Evolutionary conservation across 1,284 basidiomycete genomes (phyloP), one percentile per base, ranked within the genome.

Genomic region (Fomitopsis schrenkii): DNA sequence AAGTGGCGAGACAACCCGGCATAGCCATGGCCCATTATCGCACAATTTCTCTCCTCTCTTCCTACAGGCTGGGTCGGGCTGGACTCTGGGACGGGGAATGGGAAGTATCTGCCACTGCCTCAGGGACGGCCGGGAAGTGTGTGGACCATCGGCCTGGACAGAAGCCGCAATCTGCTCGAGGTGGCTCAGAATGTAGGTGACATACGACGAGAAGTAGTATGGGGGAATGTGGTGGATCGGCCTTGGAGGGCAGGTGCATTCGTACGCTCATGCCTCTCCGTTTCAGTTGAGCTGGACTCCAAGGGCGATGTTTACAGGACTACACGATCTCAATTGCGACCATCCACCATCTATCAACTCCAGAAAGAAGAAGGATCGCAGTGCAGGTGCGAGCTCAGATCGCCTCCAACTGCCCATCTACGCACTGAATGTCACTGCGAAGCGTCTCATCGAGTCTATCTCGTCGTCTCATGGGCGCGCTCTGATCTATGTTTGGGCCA

Each of bases 401-500:
- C 38, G 77, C 67, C 42, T 44, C 38, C 30, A 41, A 9, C 55
- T 22, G 61, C 45, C 45, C 15, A 36, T 56, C 28, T 42, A 6
- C 30, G 12, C 30, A 33, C 19, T 53, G 15, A 30, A 35, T 17
- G 50, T 53, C 52, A n/a, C n/a, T 50, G 46, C 33, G 3, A 67
- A 93, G 88, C 81, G 86, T 38, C 78, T 95, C 22, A 71, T 95
- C 17, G 80, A 84, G 60, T 79, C 81, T 14, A 84, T 93, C 42
- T 85, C 85, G 1, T 78, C 86, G 5, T 61, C 69, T 2, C 83
- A 90, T 67, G 90, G 94, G 10, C 86, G 94, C 7, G 82, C 95
- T 61, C 80, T 99, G 66, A 90, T 99, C 68, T 98, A 97, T 69
- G 97, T 98, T n/a, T 99, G 97, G 97, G 96, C 97, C 1, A 85